Conservation (phyloP, 441 rosid species). For the Erodium texanum region DNA sequence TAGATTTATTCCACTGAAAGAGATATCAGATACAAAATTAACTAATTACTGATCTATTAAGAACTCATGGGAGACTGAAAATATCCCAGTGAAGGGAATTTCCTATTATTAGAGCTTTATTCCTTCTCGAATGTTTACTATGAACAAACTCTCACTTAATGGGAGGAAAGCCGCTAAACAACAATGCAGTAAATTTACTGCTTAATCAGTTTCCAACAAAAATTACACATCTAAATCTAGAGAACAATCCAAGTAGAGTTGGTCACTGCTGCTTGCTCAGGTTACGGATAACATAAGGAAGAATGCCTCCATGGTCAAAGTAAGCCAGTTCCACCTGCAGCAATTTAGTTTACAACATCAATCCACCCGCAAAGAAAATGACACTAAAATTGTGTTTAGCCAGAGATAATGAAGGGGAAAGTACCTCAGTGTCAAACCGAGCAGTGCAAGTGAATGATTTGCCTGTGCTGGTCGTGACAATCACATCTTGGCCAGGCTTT, state of each 20-base stretch:
- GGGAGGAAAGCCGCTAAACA: neutral
- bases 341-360: neutral
- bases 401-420: too few relatives aligned
- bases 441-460: neutral
- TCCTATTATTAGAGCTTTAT: too few relatives aligned
- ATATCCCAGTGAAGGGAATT: too few relatives aligned
- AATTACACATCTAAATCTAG: too few relatives aligned
- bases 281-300: neutral
- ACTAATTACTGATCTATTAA: too few relatives aligned
- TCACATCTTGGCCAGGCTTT: conserved; percentile 10
- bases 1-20: too few relatives aligned
- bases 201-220: neutral
- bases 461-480: neutral
- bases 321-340: neutral
- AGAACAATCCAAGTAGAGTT: neutral
- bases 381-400: too few relatives aligned
- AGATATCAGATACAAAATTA: too few relatives aligned
- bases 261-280: neutral
- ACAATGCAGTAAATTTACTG: neutral
- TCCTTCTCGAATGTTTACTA: neutral
- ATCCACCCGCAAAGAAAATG: neutral
- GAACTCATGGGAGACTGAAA: too few relatives aligned
- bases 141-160: neutral
- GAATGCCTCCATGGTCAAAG: conserved; percentile 1
- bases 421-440: too few relatives aligned